Evolutionary conservation across 179 eudicot species (phyloP), one percentile per base, ranked within the genome.

Genomic region (Vitellaria paradoxa): DNA sequence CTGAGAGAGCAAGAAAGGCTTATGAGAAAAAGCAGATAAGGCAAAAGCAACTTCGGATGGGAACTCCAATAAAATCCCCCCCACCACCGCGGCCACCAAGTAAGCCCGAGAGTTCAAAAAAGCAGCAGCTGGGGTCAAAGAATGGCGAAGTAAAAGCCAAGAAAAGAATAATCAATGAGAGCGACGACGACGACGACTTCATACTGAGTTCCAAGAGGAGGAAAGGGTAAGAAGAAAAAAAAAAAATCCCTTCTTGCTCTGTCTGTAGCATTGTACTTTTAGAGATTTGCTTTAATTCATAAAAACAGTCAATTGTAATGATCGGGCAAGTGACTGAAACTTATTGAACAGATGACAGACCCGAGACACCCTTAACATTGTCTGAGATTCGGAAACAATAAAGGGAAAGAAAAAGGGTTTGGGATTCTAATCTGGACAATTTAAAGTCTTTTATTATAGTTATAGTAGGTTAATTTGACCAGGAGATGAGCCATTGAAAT

Each of bases 21-120:
- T 84, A 77, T 46, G 98, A 91, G 79, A 94, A 88, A 84, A 94
- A 94, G 83, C 97, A 88, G 81, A 84, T 88, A 81, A 93, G 83
- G 86, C 93, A 89, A 78, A 94, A 94, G 85, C 94, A 88, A 72
- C 81, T 80, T 7, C 84, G 89, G 80, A 77, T 72, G 70, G 98
- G 97, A 77, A 93, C 92, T 73, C 97, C 97, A 1, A 76, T 89
- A 42, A 93, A 94, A 81, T 81, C 96, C 42, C 37, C n/a, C n/a
- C 82, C 82, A 0, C 85, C 91, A 12, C 79, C 85, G 4, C 77
- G 50, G 26, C 68, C 85, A 24, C 76, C 81, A 14, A 85, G 85
- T 75, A 90, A 76, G 83, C 87, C 90, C 11, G 92, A 88, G 78
- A 92, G 85, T 71, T 94, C 94, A 52, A 84, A 79, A 70, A 86